phyloP scores from a whole-genome alignment of 2,329 filamentous ascomycete species.

The Aspergillus jensenii region DNA sequence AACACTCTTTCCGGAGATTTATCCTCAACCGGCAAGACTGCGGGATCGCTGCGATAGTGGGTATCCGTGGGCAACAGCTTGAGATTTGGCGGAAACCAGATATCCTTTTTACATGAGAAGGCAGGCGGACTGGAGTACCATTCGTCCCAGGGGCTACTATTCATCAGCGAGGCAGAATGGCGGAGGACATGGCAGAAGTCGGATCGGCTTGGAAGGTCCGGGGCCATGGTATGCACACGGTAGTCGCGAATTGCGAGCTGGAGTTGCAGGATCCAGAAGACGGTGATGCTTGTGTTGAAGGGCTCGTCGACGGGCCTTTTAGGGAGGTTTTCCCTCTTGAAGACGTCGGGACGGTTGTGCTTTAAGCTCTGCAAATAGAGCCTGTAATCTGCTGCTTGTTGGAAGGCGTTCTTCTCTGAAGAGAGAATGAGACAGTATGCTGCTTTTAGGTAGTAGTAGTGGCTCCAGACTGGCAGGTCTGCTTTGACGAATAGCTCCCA shows the following conservation, averaged over 20 bases:
- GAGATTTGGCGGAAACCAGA: background rate
- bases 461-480: background rate
- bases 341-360: background rate
- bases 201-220: background rate
- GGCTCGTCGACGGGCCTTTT: background rate
- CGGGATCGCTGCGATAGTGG: background rate
- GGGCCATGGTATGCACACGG: background rate
- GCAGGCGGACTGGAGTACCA: background rate
- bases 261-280: constrained; percentile 1
- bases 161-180: background rate
- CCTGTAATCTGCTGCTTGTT: background rate
- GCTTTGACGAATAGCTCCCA: background rate
- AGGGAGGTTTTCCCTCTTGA: background rate
- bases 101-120: background rate
- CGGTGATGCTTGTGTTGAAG: background rate
- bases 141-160: background rate
- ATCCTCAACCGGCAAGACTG: background rate
- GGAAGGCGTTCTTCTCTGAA: background rate
- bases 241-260: background rate
- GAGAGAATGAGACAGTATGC: background rate
- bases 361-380: background rate
- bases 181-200: background rate
- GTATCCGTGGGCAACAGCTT: background rate
- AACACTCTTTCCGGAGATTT: background rate
- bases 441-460: background rate